phyloP scores from a whole-genome alignment of 169 alveolate species.

The Eimeria praecox region DNA sequence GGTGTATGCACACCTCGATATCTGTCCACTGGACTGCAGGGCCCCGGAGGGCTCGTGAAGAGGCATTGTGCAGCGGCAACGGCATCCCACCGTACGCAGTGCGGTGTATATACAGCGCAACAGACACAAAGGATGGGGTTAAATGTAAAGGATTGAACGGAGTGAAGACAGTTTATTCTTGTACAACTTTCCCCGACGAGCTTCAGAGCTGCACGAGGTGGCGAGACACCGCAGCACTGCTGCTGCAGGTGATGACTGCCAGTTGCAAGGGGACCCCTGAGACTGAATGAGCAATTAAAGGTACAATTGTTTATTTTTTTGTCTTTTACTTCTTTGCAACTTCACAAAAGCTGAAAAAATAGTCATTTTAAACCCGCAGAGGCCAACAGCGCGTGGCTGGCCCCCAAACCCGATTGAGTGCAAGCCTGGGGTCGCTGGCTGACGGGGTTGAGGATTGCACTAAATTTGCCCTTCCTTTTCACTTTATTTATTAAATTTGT shows the following conservation, averaged over 20 bases:
- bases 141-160: no score
- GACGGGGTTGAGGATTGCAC: neutral
- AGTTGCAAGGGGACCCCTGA: neutral
- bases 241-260: neutral
- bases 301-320: no score
- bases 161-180: neutral
- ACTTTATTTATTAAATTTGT: neutral
- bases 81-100: neutral
- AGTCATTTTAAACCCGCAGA: neutral
- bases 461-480: no score
- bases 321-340: neutral
- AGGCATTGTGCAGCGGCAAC: neutral
- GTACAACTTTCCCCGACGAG: neutral
- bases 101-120: neutral
- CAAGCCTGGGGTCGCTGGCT: neutral
- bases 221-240: neutral
- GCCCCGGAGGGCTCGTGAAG: neutral
- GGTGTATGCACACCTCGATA: neutral
- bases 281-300: no score
- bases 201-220: neutral
- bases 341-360: neutral
- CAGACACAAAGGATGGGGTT: neutral
- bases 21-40: neutral
- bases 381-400: neutral
- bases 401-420: neutral